These are phyloP conservation scores for Melanogaster broomeanus DNA, from an alignment of 768 basidiomycete genomes.

Conservation along the genomic window DNA sequence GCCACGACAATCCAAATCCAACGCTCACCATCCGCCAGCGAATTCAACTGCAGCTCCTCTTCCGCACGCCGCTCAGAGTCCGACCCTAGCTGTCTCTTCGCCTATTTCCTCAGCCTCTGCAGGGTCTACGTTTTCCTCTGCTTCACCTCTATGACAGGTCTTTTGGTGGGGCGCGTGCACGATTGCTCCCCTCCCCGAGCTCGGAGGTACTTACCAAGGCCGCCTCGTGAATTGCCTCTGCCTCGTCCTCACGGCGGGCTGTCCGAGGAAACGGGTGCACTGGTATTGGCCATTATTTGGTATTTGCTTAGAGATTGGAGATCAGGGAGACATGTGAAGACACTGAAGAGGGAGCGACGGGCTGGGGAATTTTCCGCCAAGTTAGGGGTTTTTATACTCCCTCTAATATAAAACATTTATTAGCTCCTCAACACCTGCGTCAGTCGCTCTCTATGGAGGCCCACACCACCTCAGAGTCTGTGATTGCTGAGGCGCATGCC, in stretches of 20 bases:
- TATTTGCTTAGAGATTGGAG: not conserved
- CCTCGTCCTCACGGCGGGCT: slow-evolving; percentile 45
- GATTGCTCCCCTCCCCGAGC: slow-evolving; percentile 66
- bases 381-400: too few relatives aligned
- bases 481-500: too few relatives aligned
- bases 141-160: slow-evolving; percentile 62
- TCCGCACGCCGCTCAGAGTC: slow-evolving; percentile 79
- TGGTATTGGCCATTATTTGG: slow-evolving; percentile 11
- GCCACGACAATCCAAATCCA: too few relatives aligned
- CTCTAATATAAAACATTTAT: too few relatives aligned
- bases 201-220: slow-evolving; percentile 73
- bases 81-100: slow-evolving; percentile 58
- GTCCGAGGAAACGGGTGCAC: slow-evolving; percentile 7
- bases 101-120: slow-evolving; percentile 56
- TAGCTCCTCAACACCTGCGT: too few relatives aligned
- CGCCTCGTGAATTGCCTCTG: slow-evolving; percentile 62
- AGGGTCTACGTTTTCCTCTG: slow-evolving; percentile 32
- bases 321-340: too few relatives aligned
- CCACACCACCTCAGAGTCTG: too few relatives aligned
- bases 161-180: slow-evolving; percentile 60
- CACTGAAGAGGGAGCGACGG: too few relatives aligned
- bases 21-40: slow-evolving; percentile 74
- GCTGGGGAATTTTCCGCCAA: too few relatives aligned
- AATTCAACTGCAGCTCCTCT: slow-evolving; percentile 64
- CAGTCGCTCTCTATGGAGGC: too few relatives aligned